phyloP scores from a whole-genome alignment of 305 asterid species.

The Fraxinus angustifolia region DNA sequence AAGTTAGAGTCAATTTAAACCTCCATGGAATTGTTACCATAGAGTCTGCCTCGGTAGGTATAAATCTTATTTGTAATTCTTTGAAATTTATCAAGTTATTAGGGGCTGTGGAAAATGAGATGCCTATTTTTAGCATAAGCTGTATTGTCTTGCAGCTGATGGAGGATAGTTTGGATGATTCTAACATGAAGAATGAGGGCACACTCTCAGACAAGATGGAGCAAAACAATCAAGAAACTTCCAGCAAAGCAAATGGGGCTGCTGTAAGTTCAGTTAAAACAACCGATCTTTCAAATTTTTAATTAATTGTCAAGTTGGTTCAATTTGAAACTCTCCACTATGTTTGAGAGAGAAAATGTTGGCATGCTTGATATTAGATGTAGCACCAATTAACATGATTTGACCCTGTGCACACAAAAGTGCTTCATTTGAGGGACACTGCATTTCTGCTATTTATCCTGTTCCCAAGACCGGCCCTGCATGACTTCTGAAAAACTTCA shows the following conservation, averaged over 20 bases:
- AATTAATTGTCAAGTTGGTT: constrained; percentile 15
- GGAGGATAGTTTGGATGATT: constrained; percentile 48
- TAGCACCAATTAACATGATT: background rate
- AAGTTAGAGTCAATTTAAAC: constrained; percentile 68
- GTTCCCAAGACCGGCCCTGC: background rate
- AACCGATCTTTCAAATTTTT: constrained; percentile 3
- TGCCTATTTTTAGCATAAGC: constrained; percentile 15
- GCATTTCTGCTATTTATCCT: constrained; percentile 8
- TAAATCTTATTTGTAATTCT: constrained; percentile 13
- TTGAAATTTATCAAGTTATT: constrained; percentile 7
- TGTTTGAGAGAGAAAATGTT: constrained; percentile 8
- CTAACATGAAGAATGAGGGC: constrained; percentile 31
- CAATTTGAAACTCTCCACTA: constrained; percentile 1
- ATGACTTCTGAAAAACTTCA: constrained; percentile 3
- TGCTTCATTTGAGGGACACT: background rate
- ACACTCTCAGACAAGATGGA: constrained; percentile 45
- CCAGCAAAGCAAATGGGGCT: constrained; percentile 39
- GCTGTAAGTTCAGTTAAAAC: constrained; percentile 40
- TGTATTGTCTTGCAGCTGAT: constrained; percentile 53
- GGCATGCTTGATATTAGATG: background rate
- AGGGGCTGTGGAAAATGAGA: constrained; percentile 18
- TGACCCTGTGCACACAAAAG: background rate
- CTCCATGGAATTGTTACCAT: constrained; percentile 74
- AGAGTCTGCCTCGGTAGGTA: constrained; percentile 73
- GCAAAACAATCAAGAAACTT: constrained; percentile 39